These are phyloP conservation scores for Thuja plicata DNA, from an alignment of 83 land plant species.

Conservation along the genomic window DNA sequence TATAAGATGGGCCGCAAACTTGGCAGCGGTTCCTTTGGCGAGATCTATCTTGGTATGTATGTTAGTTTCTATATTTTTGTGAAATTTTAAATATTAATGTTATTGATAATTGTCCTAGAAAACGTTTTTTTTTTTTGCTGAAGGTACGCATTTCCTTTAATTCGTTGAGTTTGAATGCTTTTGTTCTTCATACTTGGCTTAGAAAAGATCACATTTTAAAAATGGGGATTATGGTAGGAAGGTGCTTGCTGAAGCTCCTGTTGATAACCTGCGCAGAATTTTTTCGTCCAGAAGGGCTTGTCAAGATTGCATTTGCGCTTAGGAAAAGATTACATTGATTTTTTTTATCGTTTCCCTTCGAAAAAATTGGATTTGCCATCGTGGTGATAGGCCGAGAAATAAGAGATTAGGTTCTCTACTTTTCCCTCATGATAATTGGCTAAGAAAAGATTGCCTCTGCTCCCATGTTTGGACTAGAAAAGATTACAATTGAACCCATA, in stretches of 20 bases:
- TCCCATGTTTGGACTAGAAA: too few relatives aligned
- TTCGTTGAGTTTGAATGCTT: not conserved
- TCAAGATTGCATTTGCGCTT: too few relatives aligned
- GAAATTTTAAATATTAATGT: not conserved
- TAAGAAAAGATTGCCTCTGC: too few relatives aligned
- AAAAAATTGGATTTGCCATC: too few relatives aligned
- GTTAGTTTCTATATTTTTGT: not conserved
- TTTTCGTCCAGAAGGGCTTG: not conserved
- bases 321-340: too few relatives aligned
- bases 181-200: not conserved
- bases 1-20: constrained; percentile 21
- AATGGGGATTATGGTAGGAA: not conserved
- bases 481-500: too few relatives aligned
- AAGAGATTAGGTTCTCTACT: too few relatives aligned
- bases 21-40: constrained; percentile 24
- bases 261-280: not conserved
- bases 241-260: not conserved
- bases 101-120: not conserved
- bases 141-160: too few relatives aligned
- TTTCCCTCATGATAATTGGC: too few relatives aligned
- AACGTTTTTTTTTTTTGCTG: not conserved
- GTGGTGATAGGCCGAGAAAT: too few relatives aligned
- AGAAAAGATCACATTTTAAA: not conserved
- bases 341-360: too few relatives aligned
- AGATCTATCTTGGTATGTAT: constrained; percentile 22